These are phyloP conservation scores for Garcia nutans DNA, from an alignment of 345 rosid genomes.

Conservation along the genomic window DNA sequence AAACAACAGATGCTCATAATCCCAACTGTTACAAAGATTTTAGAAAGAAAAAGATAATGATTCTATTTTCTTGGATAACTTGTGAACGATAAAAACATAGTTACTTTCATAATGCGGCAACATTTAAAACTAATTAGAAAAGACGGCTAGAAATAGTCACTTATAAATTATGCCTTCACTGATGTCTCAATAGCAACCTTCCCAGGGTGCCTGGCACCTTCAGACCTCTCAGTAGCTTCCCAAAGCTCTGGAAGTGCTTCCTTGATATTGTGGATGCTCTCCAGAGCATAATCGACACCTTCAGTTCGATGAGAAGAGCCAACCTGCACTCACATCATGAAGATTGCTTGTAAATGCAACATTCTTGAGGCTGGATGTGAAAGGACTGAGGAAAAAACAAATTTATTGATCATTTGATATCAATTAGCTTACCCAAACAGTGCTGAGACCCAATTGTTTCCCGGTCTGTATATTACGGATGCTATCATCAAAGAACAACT, in stretches of 20 bases:
- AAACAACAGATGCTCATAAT: not conserved
- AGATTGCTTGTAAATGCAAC: not conserved
- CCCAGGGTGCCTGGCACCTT: conserved; percentile 42
- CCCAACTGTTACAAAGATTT: too few species aligned
- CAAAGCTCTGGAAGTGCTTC: conserved; percentile 80
- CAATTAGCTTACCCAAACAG: conserved; percentile 23
- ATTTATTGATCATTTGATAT: not conserved
- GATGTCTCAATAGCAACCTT: conserved; percentile 65
- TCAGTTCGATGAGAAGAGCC: conserved; percentile 61
- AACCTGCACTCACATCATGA: conserved; percentile 37
- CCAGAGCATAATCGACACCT: conserved; percentile 67
- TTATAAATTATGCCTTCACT: conserved; percentile 52
- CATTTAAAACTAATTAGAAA: not conserved
- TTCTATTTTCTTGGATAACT: too few species aligned
- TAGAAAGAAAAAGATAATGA: too few species aligned
- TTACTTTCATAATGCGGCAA: not conserved
- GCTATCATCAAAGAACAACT: conserved; percentile 32
- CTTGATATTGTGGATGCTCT: conserved; percentile 77
- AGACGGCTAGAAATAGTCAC: not conserved
- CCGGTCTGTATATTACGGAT: conserved; percentile 23
- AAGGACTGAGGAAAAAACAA: too few species aligned
- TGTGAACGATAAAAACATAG: too few species aligned
- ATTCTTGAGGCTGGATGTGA: too few species aligned
- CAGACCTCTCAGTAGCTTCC: conserved; percentile 48
- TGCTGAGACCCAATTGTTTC: conserved; percentile 20